These are phyloP conservation scores for Apiospora sp. DNA, from an alignment of 2,329 filamentous ascomycete species.

Conservation along the genomic window DNA sequence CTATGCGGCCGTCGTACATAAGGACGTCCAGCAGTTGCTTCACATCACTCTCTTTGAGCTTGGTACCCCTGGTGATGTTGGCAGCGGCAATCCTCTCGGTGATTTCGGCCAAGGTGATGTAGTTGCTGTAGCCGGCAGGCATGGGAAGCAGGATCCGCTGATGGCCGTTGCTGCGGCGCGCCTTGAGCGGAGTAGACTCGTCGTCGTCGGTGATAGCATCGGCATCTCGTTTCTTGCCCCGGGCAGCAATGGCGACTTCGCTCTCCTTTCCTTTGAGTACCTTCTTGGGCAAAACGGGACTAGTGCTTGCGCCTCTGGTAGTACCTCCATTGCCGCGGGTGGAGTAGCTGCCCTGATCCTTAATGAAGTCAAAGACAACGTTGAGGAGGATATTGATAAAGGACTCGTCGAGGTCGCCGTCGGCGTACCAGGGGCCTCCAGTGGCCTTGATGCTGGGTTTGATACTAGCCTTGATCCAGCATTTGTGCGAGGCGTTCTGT, in stretches of 20 bases:
- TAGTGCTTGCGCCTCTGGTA: conserved; percentile 45
- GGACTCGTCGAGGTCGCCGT: conserved; percentile 86
- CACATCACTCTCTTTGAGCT: conserved; percentile 77
- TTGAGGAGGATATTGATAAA: conserved; percentile 81
- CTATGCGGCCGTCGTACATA: conserved; percentile 85
- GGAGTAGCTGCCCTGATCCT: conserved; percentile 43
- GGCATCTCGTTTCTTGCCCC: conserved; percentile 61
- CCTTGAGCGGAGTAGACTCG: conserved; percentile 41
- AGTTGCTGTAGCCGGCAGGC: conserved; percentile 74
- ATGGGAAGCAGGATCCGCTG: conserved; percentile 56
- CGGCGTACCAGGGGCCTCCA: conserved; percentile 93
- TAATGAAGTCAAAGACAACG: conserved; percentile 43
- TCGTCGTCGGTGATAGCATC: conserved; percentile 50
- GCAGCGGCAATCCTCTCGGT: conserved; percentile 75
- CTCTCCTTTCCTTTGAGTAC: conserved; percentile 57
- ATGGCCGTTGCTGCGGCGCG: conserved; percentile 31
- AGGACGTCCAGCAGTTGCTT: conserved; percentile 88
- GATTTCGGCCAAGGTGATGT: conserved; percentile 82
- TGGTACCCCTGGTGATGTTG: conserved; percentile 76
- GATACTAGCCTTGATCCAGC: conserved; percentile 91
- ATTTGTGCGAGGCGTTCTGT: conserved; percentile 89
- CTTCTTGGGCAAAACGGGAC: conserved; percentile 62
- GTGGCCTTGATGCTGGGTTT: conserved; percentile 89
- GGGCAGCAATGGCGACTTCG: conserved; percentile 44
- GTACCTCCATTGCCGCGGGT: conserved; percentile 42